Evolutionary conservation across 192 early-diverging fungal genomes (phyloP).

Genomic region (Dispira simplex): DNA sequence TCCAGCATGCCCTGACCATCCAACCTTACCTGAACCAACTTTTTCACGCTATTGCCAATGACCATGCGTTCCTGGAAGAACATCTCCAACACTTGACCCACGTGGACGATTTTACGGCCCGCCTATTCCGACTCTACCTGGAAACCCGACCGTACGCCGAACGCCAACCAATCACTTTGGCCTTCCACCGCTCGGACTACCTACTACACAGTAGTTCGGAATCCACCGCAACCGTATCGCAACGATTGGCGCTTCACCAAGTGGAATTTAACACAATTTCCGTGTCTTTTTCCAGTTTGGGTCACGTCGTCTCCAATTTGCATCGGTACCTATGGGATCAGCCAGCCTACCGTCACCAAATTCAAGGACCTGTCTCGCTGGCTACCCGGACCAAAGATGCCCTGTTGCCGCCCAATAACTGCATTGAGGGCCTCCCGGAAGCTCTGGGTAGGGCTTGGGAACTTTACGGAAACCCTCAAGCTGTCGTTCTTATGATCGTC

Average conservation of each 20-base stretch:
- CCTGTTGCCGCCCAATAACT: not conserved
- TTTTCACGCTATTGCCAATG: slow-evolving; percentile 60
- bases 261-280: slow-evolving; percentile 97
- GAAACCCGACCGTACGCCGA: not conserved
- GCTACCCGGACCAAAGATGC: not conserved
- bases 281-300: slow-evolving; percentile 76
- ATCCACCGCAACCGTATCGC: slow-evolving; percentile 9
- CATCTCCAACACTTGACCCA: slow-evolving; percentile 37
- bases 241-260: slow-evolving; percentile 54
- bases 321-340: slow-evolving; percentile 49
- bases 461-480: slow-evolving; percentile 40
- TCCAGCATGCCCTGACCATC: slow-evolving; percentile 50
- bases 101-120: slow-evolving; percentile 72
- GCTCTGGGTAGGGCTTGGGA: slow-evolving; percentile 18
- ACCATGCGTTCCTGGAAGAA: slow-evolving; percentile 58
- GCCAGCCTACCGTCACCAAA: slow-evolving; percentile 23
- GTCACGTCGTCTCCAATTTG: slow-evolving; percentile 50
- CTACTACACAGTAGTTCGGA: slow-evolving; percentile 38
- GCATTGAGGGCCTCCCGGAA: not conserved
- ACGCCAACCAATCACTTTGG: slow-evolving; percentile 45
- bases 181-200: slow-evolving; percentile 88
- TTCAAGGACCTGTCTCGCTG: not conserved
- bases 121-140: slow-evolving; percentile 62
- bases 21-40: slow-evolving; percentile 71
- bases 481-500: slow-evolving; percentile 74